Percentiles rank a stretch among this genome's conserved stretches.
Evolutionary conservation across 106 monocot genomes (phyloP).

Genomic region (Amphibolis antarctica): DNA sequence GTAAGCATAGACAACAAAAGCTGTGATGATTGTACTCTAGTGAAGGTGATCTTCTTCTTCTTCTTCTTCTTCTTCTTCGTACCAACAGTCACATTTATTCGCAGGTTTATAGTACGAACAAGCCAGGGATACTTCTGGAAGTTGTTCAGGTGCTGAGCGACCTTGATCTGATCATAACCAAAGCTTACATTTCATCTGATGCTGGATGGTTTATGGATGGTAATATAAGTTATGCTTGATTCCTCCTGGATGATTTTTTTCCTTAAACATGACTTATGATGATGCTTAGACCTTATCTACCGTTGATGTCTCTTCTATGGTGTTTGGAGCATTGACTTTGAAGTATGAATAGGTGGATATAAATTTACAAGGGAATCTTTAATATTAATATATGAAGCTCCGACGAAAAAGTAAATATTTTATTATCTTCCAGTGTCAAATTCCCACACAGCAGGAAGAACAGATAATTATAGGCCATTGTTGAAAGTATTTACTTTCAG

Average conservation of each 20-base stretch:
- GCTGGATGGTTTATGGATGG: slow-evolving; percentile 96
- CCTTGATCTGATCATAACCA: slow-evolving; percentile 62
- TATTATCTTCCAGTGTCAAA: no score
- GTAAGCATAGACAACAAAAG: slow-evolving; percentile 52
- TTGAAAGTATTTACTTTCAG: not conserved
- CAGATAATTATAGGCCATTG: no score
- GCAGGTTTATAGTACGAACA: slow-evolving; percentile 87
- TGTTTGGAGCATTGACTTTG: not conserved
- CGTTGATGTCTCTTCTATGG: not conserved
- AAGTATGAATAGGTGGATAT: not conserved
- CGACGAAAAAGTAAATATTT: no score
- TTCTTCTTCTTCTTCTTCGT: not conserved
- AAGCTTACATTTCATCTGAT: slow-evolving; percentile 95
- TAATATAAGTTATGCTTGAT: slow-evolving; percentile 11
- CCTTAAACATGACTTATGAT: not conserved
- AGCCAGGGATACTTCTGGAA: slow-evolving; percentile 81
- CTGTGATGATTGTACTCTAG: slow-evolving; percentile 44
- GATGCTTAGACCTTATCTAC: not conserved
- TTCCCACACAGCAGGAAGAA: no score
- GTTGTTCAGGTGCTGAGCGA: slow-evolving; percentile 89
- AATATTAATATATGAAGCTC: no score
- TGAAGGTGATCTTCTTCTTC: slow-evolving; percentile 37
- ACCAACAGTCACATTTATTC: not conserved
- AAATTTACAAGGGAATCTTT: not conserved
- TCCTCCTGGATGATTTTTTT: not conserved